Evolutionary conservation across 208 protist species (phyloP).

Genomic region (Acanthamoeba castellanii): DNA sequence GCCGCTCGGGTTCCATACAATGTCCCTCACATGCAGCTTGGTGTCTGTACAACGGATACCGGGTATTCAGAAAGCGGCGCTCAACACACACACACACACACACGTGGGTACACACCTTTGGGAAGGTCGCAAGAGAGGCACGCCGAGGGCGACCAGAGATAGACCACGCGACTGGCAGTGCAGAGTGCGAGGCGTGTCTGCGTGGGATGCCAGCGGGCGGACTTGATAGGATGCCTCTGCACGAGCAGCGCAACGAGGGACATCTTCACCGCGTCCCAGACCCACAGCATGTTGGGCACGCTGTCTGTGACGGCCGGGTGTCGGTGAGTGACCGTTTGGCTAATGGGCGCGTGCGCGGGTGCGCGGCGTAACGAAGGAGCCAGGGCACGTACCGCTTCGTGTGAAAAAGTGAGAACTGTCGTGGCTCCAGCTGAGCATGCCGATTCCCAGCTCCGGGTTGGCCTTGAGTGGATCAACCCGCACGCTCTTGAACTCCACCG

Average conservation of each 20-base stretch:
- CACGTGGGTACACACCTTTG: not conserved
- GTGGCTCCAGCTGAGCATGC: conserved; percentile 60
- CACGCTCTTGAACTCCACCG: conserved; percentile 1
- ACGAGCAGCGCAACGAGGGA: conserved; percentile 34
- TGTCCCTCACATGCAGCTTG: conserved; percentile 15
- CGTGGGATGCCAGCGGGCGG: conserved; percentile 41
- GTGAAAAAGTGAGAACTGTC: conserved; percentile 45
- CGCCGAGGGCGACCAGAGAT: conserved; percentile 36
- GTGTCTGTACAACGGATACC: not conserved
- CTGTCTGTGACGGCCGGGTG: not conserved
- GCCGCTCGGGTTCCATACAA: conserved; percentile 48
- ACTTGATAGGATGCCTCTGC: conserved; percentile 6
- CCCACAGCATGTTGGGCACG: conserved; percentile 45
- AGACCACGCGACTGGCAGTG: not conserved
- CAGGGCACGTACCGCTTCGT: not conserved
- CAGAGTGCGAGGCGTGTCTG: conserved; percentile 19
- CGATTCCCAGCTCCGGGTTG: conserved; percentile 47
- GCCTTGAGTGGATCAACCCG: conserved; percentile 1
- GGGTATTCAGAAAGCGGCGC: not conserved
- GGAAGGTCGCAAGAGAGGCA: conserved; percentile 50
- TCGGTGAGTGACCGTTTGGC: not conserved
- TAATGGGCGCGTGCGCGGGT: too few species aligned
- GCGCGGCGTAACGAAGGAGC: not conserved
- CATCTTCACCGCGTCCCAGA: conserved; percentile 58
- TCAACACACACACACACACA: not conserved